Base-by-base conservation (phyloP, 163 green algal species). In the Chloromonas sp. region DNA sequence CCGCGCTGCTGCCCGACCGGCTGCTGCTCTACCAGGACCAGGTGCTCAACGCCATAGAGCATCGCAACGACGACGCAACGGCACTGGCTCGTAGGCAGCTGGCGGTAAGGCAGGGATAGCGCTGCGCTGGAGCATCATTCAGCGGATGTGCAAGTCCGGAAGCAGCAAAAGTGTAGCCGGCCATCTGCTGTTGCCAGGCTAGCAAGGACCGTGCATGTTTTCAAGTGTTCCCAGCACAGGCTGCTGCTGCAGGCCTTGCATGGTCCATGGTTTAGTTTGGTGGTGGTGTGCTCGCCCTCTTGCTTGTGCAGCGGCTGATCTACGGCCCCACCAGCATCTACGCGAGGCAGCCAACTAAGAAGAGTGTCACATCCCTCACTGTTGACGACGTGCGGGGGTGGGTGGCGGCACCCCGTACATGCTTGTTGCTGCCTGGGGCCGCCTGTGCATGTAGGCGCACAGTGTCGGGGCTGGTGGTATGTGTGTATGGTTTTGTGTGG, bases 261-360 rank as follows among this genome's bases (percentile, higher is more conserved):
- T 5, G 13, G 8, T 78, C 2, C 60, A 61, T 2, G 60, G 2
- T 58, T 14, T 15, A 57, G 14, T 77, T 79, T 3, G 3, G 59
- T 84, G 60, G 15, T 62, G 2, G 57, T n/a, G 57, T 82, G 66
- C 66, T 74, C 66, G 66, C 66, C 66, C 66, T 61, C 36, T 36
- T 36, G 36, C 36, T 36, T 36, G 81, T 96, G 82, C 87, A 84
- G 58, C 91, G 94, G 87, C 85, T 98, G 74, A 86, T 98, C 15
- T 98, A 98, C 62, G 96, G 95, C 0, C 14, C 60, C 0, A 89
- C 94, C 85, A 95, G 89, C 66, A 86, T 94, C 8, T 98, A 95
- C 85, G 93, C 94, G 0, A 88, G 94, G 58, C 87, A 89, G 0
- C 90, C 96, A 62, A 96, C 86, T 70, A 36, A 70, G 36, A 58